These are phyloP conservation scores for Prinsepia uniflora DNA, from an alignment of 306 rosid genomes.

Conservation along the genomic window DNA sequence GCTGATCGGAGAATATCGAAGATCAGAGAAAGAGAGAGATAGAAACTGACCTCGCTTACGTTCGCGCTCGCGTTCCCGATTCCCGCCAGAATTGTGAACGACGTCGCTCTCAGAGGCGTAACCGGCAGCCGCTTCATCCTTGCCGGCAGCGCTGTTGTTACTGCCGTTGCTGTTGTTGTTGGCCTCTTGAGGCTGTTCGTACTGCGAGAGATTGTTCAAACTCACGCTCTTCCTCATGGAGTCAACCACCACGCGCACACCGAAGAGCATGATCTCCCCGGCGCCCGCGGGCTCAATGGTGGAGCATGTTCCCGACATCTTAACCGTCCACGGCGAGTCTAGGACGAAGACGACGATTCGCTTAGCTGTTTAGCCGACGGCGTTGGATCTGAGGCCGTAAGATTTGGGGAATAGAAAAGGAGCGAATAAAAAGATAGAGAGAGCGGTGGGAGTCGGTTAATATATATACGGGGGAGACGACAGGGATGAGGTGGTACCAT, in stretches of 20 bases:
- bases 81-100: conserved; percentile 55
- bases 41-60: conserved; percentile 80
- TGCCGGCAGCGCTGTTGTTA: conserved; percentile 25
- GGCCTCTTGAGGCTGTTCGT: conserved; percentile 54
- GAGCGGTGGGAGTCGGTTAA: not conserved
- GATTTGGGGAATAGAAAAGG: not conserved
- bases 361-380: not conserved
- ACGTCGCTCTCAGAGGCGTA: conserved; percentile 90
- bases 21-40: not conserved
- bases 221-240: conserved; percentile 97
- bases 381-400: conserved; percentile 14
- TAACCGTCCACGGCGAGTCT: not conserved
- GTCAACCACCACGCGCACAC: conserved; percentile 86
- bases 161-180: conserved; percentile 14
- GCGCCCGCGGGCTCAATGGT: conserved; percentile 33
- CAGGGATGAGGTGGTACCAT: not conserved
- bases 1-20: not conserved
- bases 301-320: conserved; percentile 18
- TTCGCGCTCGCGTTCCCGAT: conserved; percentile 76
- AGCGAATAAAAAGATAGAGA: not conserved
- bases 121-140: conserved; percentile 47
- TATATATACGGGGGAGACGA: conserved; percentile 24
- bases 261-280: conserved; percentile 87
- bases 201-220: conserved; percentile 91
- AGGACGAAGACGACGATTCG: not conserved